Base-by-base conservation (phyloP, 345 rosid species). In the Sonneratia caseolaris region DNA sequence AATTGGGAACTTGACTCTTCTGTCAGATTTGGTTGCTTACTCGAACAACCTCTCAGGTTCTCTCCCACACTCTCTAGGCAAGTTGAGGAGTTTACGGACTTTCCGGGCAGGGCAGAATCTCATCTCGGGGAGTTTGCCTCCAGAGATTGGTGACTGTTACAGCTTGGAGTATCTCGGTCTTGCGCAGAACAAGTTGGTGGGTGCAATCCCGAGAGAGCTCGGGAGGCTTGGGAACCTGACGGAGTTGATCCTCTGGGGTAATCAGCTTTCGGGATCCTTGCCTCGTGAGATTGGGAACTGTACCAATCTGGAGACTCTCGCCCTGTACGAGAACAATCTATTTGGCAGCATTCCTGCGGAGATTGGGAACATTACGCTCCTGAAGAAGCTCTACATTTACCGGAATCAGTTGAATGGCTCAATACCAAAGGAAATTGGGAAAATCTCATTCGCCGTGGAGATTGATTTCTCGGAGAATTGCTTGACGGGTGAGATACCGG, bases 21-120 rank as follows among this genome's bases (percentile, higher is more conserved):
- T 93, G 59, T 74, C 87, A 14, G 87, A 89, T 32, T 79, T 93
- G 76, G 75, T 87, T 24, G 90, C 85, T 3, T 93, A 83, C 70
- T 86, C 92, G 61, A 93, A 93, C 80, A 87, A 88, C 79, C 82
- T 93, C 47, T 82, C 77, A 6, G 98, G 97, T 13, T 47, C 86
- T 37, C 43, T 93, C 75, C 97, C 98, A 0, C 82, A 37, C 64
- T 82, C 97, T 40, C 55, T 93, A 13, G 91, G 98, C 43, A 89
- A 75, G 35, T 87, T 93, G 64, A 86, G 78, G 69, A 87, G 71
- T 4, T 80, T 93, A 75, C 82, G 8, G 59, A 77, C 83, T 70
- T 85, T 93, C 66, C 81, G 97, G 70, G 91, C 94, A 12, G 97
- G 97, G n/a, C 91, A 93, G 88, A 93, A 93, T 77, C 69, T 86